Evolutionary conservation across 2,329 filamentous ascomycete genomes (phyloP).

Genomic region (Penicillium olsonii): DNA sequence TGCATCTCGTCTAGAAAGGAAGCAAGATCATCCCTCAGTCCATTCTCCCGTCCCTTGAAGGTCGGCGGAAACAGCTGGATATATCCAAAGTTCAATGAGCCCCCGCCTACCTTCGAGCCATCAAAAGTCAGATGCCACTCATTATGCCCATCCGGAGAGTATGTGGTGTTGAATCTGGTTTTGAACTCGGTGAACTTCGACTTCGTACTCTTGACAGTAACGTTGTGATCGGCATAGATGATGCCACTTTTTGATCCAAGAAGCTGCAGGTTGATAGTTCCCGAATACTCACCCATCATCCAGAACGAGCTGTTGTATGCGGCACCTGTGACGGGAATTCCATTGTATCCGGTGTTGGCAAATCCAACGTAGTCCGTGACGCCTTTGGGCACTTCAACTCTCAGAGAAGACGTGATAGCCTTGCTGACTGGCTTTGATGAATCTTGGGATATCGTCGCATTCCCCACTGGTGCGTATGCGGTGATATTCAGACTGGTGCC

Average conservation of each 20-base stretch:
- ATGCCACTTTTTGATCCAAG: constrained; percentile 25
- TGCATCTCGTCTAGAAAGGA: constrained; percentile 55
- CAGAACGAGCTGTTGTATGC: constrained; percentile 34
- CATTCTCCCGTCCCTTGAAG: constrained; percentile 48
- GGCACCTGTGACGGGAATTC: constrained; percentile 29
- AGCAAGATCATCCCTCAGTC: constrained; percentile 58
- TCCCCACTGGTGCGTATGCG: constrained; percentile 30
- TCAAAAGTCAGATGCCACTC: constrained; percentile 33
- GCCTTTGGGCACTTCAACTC: constrained; percentile 20
- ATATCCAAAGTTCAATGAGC: constrained; percentile 27
- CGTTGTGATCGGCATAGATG: constrained; percentile 28
- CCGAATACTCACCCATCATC: constrained; percentile 33
- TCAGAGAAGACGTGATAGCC: constrained; percentile 32
- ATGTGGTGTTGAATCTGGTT: constrained; percentile 24
- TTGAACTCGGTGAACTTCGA: constrained; percentile 23
- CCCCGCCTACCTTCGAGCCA: constrained; percentile 20
- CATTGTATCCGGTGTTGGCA: constrained; percentile 47
- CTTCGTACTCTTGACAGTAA: constrained; percentile 27
- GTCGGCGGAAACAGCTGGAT: constrained; percentile 32
- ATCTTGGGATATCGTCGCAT: constrained; percentile 29
- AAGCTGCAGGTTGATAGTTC: constrained; percentile 27
- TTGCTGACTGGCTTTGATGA: constrained; percentile 24
- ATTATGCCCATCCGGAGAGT: constrained; percentile 27
- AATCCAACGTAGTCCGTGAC: constrained; percentile 37
- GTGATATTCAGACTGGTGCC: constrained; percentile 26